Evolutionary conservation across 1,284 basidiomycete species (phyloP).

Genomic region (Ustilago vetiveriae): DNA sequence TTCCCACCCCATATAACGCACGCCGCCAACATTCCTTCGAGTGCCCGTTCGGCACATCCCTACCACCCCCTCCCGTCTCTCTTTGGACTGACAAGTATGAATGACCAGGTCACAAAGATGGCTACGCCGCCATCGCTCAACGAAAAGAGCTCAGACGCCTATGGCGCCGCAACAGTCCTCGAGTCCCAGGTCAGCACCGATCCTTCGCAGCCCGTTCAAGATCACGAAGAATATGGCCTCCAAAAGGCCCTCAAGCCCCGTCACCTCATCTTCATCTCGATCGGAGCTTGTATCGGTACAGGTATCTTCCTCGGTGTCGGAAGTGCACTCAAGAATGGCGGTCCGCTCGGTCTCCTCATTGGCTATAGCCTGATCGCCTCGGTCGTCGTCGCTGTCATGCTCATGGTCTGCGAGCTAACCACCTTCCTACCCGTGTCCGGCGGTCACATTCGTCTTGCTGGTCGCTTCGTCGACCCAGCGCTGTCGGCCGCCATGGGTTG

Average conservation of each 20-base stretch:
- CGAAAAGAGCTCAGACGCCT: slow-evolving; percentile 1
- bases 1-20: background rate
- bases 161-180: slow-evolving; percentile 3
- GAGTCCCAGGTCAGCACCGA: slow-evolving; percentile 1
- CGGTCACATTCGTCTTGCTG: slow-evolving; percentile 81
- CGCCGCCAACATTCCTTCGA: background rate
- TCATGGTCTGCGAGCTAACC: slow-evolving; percentile 69
- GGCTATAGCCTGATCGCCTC: slow-evolving; percentile 64
- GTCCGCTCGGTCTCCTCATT: slow-evolving; percentile 67
- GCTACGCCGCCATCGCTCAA: slow-evolving; percentile 5
- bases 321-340: slow-evolving; percentile 69
- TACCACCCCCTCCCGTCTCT: background rate
- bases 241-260: slow-evolving; percentile 57
- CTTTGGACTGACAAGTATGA: background rate
- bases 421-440: slow-evolving; percentile 73
- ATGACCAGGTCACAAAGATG: slow-evolving; percentile 3
- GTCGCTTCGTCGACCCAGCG: slow-evolving; percentile 80
- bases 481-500: slow-evolving; percentile 73
- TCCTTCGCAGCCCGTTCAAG: slow-evolving; percentile 5
- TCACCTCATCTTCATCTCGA: slow-evolving; percentile 3
- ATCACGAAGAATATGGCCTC: slow-evolving; percentile 63
- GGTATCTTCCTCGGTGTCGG: slow-evolving; percentile 78
- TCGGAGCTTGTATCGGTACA: background rate
- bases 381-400: slow-evolving; percentile 55
- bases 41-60: background rate